phyloP scores from a whole-genome alignment of 768 basidiomycete species.

The Trametes elegans region DNA sequence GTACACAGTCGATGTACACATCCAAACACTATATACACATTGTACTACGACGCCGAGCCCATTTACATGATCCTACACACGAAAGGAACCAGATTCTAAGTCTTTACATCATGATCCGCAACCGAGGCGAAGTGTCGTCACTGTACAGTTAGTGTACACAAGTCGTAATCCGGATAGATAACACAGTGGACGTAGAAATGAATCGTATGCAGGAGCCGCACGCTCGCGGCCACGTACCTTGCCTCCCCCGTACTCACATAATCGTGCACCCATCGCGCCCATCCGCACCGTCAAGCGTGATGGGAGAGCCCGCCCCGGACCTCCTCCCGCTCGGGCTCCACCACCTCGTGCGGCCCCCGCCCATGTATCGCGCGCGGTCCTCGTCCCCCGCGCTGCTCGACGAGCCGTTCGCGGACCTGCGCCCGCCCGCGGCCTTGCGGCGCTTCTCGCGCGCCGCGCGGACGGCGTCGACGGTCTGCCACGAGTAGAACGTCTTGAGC shows the following conservation, averaged over 20 bases:
- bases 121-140: neutral
- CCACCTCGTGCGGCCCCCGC: slow-evolving; percentile 36
- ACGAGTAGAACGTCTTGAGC: slow-evolving; percentile 81
- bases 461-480: slow-evolving; percentile 84
- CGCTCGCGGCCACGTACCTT: slow-evolving; percentile 11
- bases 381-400: slow-evolving; percentile 26
- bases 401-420: slow-evolving; percentile 40
- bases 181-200: too few species aligned
- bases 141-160: slow-evolving; percentile 17
- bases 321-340: slow-evolving; percentile 55
- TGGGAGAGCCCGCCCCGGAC: slow-evolving; percentile 48
- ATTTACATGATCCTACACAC: neutral
- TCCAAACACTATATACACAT: slow-evolving; percentile 3
- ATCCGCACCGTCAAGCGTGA: slow-evolving; percentile 33
- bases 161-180: neutral
- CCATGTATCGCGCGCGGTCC: slow-evolving; percentile 23
- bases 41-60: neutral
- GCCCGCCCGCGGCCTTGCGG: slow-evolving; percentile 51
- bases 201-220: too few species aligned
- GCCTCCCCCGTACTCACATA: slow-evolving; percentile 44
- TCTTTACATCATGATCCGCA: neutral
- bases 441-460: slow-evolving; percentile 63
- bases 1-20: neutral
- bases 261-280: slow-evolving; percentile 64
- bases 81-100: neutral